Evolutionary conservation across 129 eudicot species (phyloP).

Genomic region (Lonicera japonica): DNA sequence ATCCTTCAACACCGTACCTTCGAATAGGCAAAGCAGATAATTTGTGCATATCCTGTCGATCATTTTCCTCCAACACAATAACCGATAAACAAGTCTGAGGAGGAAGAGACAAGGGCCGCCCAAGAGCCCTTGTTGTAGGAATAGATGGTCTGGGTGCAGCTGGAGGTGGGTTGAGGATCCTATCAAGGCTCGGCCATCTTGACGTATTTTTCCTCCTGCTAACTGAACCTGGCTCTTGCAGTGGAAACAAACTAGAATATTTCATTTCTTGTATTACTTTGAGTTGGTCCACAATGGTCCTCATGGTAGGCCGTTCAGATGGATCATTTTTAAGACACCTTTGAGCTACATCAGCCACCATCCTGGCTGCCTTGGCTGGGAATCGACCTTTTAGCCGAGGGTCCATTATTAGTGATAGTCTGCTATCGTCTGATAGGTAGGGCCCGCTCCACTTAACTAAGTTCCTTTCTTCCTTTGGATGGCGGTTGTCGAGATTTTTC

Average conservation of each 20-base stretch:
- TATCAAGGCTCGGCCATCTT: conserved; percentile 56
- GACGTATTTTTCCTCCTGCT: conserved; percentile 60
- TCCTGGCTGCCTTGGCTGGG: conserved; percentile 65
- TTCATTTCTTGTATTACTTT: conserved; percentile 71
- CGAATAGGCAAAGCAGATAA: conserved; percentile 49
- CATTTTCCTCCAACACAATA: conserved; percentile 45
- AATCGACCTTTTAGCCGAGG: conserved; percentile 86
- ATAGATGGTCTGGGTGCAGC: conserved; percentile 24
- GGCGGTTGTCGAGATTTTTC: conserved; percentile 69
- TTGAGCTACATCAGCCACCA: conserved; percentile 84
- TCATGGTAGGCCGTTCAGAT: conserved; percentile 92
- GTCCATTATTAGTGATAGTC: conserved; percentile 83
- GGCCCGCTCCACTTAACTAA: conserved; percentile 85
- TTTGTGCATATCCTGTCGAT: conserved; percentile 51
- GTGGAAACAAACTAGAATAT: conserved; percentile 54
- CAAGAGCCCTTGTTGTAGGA: conserved; percentile 29
- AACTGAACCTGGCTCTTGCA: conserved; percentile 73
- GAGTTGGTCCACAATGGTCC: conserved; percentile 64
- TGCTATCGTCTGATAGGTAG: conserved; percentile 77
- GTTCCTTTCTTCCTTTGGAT: conserved; percentile 80
- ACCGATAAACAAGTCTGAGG: conserved; percentile 43
- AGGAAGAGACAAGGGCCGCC: conserved; percentile 41
- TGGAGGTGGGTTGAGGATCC: conserved; percentile 47
- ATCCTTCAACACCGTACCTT: conserved; percentile 77
- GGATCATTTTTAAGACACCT: conserved; percentile 84